Percentiles rank a stretch among this genome's conserved stretches.
These are phyloP conservation scores for Hypericum androsaemum DNA, from an alignment of 345 rosid species.

Conservation along the genomic window DNA sequence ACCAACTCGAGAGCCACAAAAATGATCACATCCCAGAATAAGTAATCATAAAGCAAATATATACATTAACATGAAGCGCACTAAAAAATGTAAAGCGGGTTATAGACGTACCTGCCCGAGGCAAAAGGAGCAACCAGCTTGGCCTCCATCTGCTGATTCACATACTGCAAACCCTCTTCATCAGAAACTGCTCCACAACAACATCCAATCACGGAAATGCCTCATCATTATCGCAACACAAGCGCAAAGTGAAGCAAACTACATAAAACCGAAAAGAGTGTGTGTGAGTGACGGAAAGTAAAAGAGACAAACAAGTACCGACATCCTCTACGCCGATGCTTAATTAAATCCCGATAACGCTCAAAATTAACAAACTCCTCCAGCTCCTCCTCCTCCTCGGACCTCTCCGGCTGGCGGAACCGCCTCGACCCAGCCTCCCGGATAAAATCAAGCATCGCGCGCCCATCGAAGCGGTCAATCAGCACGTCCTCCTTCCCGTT, in stretches of 20 bases:
- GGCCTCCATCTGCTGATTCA: slow-evolving; percentile 74
- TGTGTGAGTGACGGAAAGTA: slow-evolving; percentile 1
- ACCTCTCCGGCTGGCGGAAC: slow-evolving; percentile 38
- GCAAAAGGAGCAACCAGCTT: slow-evolving; percentile 51
- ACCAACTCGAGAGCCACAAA: too few relatives aligned
- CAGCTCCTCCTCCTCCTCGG: slow-evolving; percentile 90
- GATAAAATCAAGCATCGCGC: slow-evolving; percentile 90
- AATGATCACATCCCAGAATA: too few relatives aligned
- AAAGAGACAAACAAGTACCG: slow-evolving; percentile 67
- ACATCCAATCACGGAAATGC: background rate
- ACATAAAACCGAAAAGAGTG: slow-evolving; percentile 10
- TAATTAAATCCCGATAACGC: slow-evolving; percentile 99
- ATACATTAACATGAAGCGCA: too few relatives aligned
- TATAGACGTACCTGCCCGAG: slow-evolving; percentile 29
- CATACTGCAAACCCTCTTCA: slow-evolving; percentile 80
- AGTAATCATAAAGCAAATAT: too few relatives aligned
- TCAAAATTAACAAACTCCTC: slow-evolving; percentile 99
- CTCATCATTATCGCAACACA: slow-evolving; percentile 1
- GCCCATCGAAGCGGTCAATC: slow-evolving; percentile 92
- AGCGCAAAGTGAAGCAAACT: background rate
- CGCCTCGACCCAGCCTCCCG: slow-evolving; percentile 55
- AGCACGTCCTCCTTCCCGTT: slow-evolving; percentile 75
- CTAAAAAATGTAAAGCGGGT: background rate
- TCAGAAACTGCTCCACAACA: slow-evolving; percentile 50
- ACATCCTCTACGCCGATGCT: slow-evolving; percentile 99